phyloP scores from a whole-genome alignment of 2,329 filamentous ascomycete genomes.

The Rhynchosporium secalis region DNA sequence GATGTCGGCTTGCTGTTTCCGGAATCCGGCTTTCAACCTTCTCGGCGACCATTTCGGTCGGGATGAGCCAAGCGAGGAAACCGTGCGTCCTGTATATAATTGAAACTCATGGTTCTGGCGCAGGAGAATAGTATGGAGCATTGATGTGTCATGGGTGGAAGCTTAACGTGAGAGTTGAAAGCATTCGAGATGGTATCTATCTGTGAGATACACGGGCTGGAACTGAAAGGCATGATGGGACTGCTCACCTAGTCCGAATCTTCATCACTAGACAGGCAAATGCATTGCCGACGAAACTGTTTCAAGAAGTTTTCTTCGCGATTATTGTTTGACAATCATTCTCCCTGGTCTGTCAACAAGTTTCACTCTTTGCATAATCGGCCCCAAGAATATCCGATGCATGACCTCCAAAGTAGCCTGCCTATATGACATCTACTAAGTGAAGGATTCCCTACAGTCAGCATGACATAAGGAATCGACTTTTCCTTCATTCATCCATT shows the following conservation, averaged over 20 bases:
- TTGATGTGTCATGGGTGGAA: neutral
- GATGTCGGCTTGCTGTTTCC: neutral
- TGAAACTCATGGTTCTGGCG: neutral
- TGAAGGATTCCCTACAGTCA: neutral
- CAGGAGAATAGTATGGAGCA: conserved; percentile 1
- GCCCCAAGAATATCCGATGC: neutral
- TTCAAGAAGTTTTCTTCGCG: neutral
- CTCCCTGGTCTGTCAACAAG: neutral
- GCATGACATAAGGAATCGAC: neutral
- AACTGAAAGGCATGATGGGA: neutral
- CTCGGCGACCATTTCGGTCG: neutral
- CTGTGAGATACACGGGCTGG: neutral
- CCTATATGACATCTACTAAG: neutral
- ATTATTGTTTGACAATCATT: neutral
- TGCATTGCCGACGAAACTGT: neutral
- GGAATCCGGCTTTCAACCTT: neutral
- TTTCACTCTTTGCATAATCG: neutral
- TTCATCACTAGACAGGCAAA: neutral
- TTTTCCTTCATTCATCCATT: neutral
- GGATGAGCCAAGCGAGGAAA: neutral
- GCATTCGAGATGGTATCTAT: neutral
- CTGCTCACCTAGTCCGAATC: neutral
- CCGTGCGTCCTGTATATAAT: conserved; percentile 3
- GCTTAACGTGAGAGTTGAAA: neutral
- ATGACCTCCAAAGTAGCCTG: neutral